Evolutionary conservation across 441 rosid species (phyloP).

Genomic region (Gossypium aridum): DNA sequence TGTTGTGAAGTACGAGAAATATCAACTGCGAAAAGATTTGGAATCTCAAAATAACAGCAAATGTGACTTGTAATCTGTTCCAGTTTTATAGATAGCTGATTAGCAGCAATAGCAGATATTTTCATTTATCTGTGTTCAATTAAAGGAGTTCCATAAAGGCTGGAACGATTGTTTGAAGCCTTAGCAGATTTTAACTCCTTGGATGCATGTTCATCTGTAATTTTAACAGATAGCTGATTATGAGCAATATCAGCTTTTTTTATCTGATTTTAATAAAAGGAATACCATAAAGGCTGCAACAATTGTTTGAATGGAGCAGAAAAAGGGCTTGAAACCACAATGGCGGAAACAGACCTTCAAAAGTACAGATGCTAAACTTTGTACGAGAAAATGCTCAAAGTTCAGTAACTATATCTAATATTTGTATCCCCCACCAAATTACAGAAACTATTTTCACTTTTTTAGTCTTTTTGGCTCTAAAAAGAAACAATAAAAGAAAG

Average conservation of each 20-base stretch:
- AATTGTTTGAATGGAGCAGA: neutral
- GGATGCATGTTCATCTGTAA: neutral
- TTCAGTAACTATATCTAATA: conserved; percentile 22
- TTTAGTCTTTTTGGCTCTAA: conserved; percentile 13
- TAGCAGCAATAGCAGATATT: neutral
- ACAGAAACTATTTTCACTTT: conserved; percentile 14
- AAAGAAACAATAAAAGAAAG: neutral
- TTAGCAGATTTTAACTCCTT: neutral
- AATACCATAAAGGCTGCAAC: neutral
- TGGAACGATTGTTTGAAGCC: too few species aligned
- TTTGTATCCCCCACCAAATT: conserved; percentile 32
- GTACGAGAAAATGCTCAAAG: conserved; percentile 20
- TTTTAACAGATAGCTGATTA: conserved; percentile 4
- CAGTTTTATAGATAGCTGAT: neutral
- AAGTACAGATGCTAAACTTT: conserved; percentile 30
- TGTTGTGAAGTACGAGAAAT: neutral
- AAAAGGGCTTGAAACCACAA: conserved; percentile 20
- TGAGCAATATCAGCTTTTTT: neutral
- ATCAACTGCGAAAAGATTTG: neutral
- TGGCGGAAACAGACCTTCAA: conserved; percentile 43
- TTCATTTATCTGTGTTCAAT: neutral
- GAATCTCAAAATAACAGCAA: neutral
- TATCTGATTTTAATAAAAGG: neutral
- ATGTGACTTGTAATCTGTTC: neutral
- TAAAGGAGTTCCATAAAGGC: neutral